Evolutionary conservation across 805 yeast genomes (phyloP), one percentile per base, ranked within the genome.

Genomic region (Starmerella khaoyaiensis): DNA sequence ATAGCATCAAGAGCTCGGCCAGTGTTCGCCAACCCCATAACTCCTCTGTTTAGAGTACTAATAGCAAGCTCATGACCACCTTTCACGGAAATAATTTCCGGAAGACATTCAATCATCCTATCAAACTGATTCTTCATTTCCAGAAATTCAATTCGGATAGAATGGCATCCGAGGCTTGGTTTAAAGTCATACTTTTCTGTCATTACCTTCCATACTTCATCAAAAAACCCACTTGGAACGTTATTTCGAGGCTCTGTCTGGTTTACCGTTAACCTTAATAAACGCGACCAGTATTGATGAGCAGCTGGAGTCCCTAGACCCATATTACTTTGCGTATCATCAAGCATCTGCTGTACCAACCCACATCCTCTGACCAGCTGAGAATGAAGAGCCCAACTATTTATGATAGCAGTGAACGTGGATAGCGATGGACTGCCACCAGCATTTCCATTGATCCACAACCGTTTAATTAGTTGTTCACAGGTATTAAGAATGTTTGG

Each of bases 341-440:
- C 18, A 11, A 28, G 34, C 33, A 52, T 25, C 33, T 26, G 21
- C 31, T 40, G 37, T 17, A 46, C 42, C 14, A 44, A 33, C 17
- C 36, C 41, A 18, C 48, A 37, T 12, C 58, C 62, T 8, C 45
- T 51, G 3, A 29, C 37, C 15, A 51, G 35, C 23, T 36, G 36
- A 28, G 37, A 38, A 37, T 53, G 52, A 45, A 40, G 37, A 5
- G 51, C 55, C 39, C 44, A 55, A 9, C 51, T 48, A 20, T 51
- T 46, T 7, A 54, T 35, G 19, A 57, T 41, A 17, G 54, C 41
- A 10, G 45, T 31, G 11, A 55, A 39, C 1, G 58, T 45, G 21
- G 49, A 36, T 5, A 41, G 56, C 37, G 15, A 18, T 3, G 45
- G 45, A 32, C 9, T 26, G 11, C 26, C 17, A 16, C 30, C 35